phyloP scores from a whole-genome alignment of 2,329 filamentous ascomycete genomes.

The Rhinocladiella similis region DNA sequence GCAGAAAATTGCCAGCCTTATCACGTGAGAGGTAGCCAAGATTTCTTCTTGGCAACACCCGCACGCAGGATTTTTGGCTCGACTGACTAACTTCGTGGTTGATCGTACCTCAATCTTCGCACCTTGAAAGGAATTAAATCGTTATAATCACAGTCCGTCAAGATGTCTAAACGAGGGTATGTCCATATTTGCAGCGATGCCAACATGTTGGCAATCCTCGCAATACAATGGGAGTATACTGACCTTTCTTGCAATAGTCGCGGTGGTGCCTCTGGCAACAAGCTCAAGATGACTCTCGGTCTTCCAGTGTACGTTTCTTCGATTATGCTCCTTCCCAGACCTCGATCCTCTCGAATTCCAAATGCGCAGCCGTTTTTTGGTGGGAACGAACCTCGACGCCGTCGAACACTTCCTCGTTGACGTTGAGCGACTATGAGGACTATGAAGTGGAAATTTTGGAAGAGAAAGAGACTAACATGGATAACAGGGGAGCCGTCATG shows the following conservation, averaged over 20 bases:
- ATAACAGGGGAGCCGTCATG: constrained; percentile 90
- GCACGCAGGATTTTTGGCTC: neutral
- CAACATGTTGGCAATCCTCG: neutral
- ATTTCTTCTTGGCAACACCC: neutral
- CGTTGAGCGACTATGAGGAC: no score
- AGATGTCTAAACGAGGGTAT: constrained; percentile 31
- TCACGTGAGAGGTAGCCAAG: neutral
- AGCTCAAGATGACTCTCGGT: constrained; percentile 99
- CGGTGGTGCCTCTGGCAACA: constrained; percentile 96
- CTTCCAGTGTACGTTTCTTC: constrained; percentile 86
- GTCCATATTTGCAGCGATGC: neutral
- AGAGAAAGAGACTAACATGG: constrained; percentile 7
- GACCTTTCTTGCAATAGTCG: constrained; percentile 45
- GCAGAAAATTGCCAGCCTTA: neutral
- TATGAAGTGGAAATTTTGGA: neutral
- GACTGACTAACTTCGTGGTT: neutral
- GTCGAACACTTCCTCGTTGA: neutral
- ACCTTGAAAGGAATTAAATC: neutral
- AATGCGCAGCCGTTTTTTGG: no score
- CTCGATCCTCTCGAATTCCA: neutral
- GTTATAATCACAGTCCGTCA: constrained; percentile 14
- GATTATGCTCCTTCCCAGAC: constrained; percentile 2
- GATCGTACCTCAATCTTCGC: neutral
- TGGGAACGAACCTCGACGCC: no score
- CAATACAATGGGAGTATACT: neutral